Evolutionary conservation across 2,329 filamentous ascomycete genomes (phyloP).

Genomic region (Aspergillus unguis): DNA sequence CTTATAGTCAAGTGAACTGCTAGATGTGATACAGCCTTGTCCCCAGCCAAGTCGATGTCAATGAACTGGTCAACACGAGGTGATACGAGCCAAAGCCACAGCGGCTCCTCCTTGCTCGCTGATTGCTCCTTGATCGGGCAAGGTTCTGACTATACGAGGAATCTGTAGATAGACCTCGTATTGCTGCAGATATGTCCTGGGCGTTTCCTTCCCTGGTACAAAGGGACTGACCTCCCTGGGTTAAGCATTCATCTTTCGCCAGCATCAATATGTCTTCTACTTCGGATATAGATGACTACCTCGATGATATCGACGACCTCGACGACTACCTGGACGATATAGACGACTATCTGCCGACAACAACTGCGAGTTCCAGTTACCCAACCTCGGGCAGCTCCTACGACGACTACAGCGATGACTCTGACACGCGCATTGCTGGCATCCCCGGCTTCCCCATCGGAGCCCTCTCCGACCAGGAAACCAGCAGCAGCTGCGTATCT

Average conservation of each 20-base stretch:
- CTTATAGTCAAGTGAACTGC: too few species aligned
- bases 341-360: neutral
- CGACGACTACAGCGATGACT: neutral
- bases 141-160: neutral
- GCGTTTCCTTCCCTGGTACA: too few species aligned
- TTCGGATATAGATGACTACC: neutral
- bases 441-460: too few species aligned
- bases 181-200: neutral
- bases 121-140: neutral
- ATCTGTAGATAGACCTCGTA: constrained; percentile 4
- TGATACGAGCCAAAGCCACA: too few species aligned
- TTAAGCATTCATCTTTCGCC: neutral
- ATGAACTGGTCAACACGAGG: too few species aligned
- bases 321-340: constrained; percentile 2
- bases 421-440: too few species aligned
- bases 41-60: too few species aligned
- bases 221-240: too few species aligned
- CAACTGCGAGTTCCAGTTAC: neutral
- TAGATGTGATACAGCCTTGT: too few species aligned
- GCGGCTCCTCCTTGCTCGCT: neutral
- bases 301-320: neutral
- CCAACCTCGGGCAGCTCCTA: neutral
- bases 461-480: neutral
- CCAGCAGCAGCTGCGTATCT: neutral
- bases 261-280: neutral